These are phyloP conservation scores for Echites panduratus DNA, from an alignment of 257 asterid species.

Conservation along the genomic window DNA sequence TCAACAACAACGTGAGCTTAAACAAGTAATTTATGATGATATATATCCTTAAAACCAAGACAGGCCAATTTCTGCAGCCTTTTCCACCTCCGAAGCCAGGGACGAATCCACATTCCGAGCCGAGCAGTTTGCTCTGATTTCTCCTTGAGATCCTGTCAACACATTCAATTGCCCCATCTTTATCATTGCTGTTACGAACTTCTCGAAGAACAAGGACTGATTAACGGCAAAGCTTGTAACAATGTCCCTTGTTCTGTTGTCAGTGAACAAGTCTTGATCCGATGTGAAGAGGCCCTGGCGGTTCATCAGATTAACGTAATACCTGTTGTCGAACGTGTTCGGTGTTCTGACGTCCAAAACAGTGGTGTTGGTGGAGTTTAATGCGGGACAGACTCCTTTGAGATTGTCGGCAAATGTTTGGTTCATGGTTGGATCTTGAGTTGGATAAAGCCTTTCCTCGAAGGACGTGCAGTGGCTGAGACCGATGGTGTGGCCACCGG, in stretches of 20 bases:
- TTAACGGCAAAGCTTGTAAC: slow-evolving; percentile 51
- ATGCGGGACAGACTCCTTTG: slow-evolving; percentile 36
- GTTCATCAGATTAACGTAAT: slow-evolving; percentile 66
- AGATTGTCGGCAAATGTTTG: slow-evolving; percentile 45
- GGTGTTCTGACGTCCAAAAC: slow-evolving; percentile 54
- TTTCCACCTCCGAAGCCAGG: slow-evolving; percentile 3
- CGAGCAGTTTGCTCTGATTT: slow-evolving; percentile 59
- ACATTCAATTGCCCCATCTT: slow-evolving; percentile 63
- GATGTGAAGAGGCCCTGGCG: slow-evolving; percentile 69
- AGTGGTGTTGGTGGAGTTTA: slow-evolving; percentile 35
- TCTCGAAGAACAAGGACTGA: slow-evolving; percentile 41
- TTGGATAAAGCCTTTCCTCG: slow-evolving; percentile 60
- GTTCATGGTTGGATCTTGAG: slow-evolving; percentile 58
- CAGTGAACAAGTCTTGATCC: slow-evolving; percentile 67
- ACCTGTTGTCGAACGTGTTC: slow-evolving; percentile 48
- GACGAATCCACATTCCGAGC: slow-evolving; percentile 19
- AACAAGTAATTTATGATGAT: too few species aligned
- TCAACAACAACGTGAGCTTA: too few species aligned
- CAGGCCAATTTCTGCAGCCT: not conserved
- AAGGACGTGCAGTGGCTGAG: slow-evolving; percentile 51
- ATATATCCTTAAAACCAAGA: not conserved
- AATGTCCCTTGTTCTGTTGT: slow-evolving; percentile 38
- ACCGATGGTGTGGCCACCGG: slow-evolving; percentile 87
- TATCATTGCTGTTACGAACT: slow-evolving; percentile 42
- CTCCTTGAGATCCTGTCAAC: slow-evolving; percentile 50